Evolutionary conservation across 129 eudicot genomes (phyloP), one percentile per base, ranked within the genome.

Genomic region (Deinandra increscens): DNA sequence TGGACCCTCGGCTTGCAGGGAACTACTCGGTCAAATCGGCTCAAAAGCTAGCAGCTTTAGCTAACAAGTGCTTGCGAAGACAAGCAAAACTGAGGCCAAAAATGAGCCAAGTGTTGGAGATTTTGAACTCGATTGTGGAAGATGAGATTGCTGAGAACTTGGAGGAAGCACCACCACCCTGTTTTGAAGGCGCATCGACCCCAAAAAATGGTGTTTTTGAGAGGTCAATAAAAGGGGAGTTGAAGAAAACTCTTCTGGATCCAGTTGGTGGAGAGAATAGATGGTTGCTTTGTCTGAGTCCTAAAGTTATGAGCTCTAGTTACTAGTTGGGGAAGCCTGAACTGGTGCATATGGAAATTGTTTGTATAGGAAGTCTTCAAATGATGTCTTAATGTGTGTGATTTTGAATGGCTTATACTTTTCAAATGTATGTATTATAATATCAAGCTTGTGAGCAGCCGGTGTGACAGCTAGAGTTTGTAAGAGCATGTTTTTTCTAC

Each of bases 21-120:
- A 84, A 82, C 14, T 90, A 84, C 68, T 76, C 84, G 6, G 67
- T 81, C 71, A 84, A 82, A 73, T 87, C 97, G 7, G 95, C 95
- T n/a, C 85, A 84, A 70, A 87, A 73, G 84, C 70, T 90, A 42
- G 97, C 95, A 22, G 95, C 84, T 56, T 73, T 90, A 26, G 97
- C 95, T n/a, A 90, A 90, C 74, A 76, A 81, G 74, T 90, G 97
- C 62, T 75, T 90, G 75, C 83, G 66, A 9, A 68, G 87, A 67
- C 86, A 84, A 48, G 85, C 97, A 20, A 84, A 66, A 64, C 69
- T 66, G 62, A 85, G 97, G 15, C 97, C 95, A 5, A 90, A 80
- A 48, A 90, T 90, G 97, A 80, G 87, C 7, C 81, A 82, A 29
- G 97, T 90, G 46, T 20, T 87, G 53, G 89, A 76, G 78, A 62